Evolutionary conservation across 805 yeast species (phyloP), one percentile per base, ranked within the genome.

Genomic region (Candida pseudofarinosa): DNA sequence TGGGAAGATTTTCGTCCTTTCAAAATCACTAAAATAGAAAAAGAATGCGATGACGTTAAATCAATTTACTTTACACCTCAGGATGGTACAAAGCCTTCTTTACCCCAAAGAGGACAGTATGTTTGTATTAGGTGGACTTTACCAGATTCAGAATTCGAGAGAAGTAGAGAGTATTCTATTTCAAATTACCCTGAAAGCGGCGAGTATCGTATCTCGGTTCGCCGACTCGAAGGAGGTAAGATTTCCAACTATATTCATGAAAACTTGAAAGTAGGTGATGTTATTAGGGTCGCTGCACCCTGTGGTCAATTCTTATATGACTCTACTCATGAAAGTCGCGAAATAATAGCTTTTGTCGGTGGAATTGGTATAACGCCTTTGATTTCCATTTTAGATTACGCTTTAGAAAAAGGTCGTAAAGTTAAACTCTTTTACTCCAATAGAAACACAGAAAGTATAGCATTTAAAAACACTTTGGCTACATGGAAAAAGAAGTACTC

Each of bases 301-400:
- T 66, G 71, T 18, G 89, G 88, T 31, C 71, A 71, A 38, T 69
- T 81, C 45, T 54, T 60, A 3, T 67, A 65, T 44, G 43, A 51
- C 15, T 63, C 67, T 23, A 48, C 60, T 13, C 30, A 53, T 19
- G 40, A 44, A 3, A 67, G 70, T 19, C 52, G 50, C 13, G 56
- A 53, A 32, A 66, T 62, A 17, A 49, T 73, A 1, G 57, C 81
- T 20, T 61, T 80, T 42, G 69, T 79, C 16, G 85, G 81, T 37
- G 89, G 88, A 41, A 79, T 80, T 43, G 88, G 88, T 47, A 76
- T 79, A 39, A 83, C 88, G 4, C 88, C 89, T 28, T 43, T 79
- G 26, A 51, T 83, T 28, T 67, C 86, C 4, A 73, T 81, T 55
- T 55, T 72, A 15, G 77, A 77, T 52, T 39, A 53, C 5, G 74